Evolutionary conservation across 2,329 filamentous ascomycete species (phyloP).

Genomic region (Chaetomiaceae sp.): DNA sequence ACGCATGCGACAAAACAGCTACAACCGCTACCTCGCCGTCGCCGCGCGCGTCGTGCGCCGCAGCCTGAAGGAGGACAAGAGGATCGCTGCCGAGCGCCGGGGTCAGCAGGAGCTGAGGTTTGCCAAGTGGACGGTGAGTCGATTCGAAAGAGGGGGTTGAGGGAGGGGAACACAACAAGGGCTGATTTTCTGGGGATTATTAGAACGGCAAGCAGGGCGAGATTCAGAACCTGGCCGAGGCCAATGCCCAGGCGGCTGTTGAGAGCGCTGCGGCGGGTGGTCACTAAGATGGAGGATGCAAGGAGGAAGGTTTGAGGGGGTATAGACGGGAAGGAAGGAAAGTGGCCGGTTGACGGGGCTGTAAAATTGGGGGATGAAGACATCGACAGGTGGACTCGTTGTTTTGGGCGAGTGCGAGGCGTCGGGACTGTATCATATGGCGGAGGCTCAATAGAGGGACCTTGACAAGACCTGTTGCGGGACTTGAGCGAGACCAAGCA

Average conservation of each 20-base stretch:
- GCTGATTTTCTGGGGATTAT: conserved; percentile 25
- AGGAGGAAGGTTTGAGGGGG: neutral
- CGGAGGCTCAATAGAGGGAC: conserved; percentile 16
- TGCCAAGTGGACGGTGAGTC: conserved; percentile 90
- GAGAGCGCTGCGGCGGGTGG: conserved; percentile 30
- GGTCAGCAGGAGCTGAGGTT: conserved; percentile 87
- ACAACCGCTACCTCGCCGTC: conserved; percentile 99
- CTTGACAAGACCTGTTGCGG: neutral
- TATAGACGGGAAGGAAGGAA: neutral
- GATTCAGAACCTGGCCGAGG: conserved; percentile 62
- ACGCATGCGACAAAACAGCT: conserved; percentile 52
- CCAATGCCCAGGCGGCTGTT: conserved; percentile 42
- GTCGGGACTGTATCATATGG: conserved; percentile 20
- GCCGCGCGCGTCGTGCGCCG: conserved; percentile 92
- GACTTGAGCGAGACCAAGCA: neutral
- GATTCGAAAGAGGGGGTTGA: neutral
- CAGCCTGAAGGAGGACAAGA: conserved; percentile 93
- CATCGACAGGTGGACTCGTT: neutral
- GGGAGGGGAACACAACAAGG: neutral
- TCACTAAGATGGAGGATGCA: neutral
- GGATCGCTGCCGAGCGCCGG: conserved; percentile 81
- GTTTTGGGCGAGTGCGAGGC: conserved; percentile 10
- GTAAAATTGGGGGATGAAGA: conserved; percentile 2
- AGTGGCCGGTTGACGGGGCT: neutral
- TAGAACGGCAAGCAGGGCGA: conserved; percentile 97